Base-by-base conservation (phyloP, 2,329 filamentous ascomycete genomes). In the Aspergillus fumigatus region DNA sequence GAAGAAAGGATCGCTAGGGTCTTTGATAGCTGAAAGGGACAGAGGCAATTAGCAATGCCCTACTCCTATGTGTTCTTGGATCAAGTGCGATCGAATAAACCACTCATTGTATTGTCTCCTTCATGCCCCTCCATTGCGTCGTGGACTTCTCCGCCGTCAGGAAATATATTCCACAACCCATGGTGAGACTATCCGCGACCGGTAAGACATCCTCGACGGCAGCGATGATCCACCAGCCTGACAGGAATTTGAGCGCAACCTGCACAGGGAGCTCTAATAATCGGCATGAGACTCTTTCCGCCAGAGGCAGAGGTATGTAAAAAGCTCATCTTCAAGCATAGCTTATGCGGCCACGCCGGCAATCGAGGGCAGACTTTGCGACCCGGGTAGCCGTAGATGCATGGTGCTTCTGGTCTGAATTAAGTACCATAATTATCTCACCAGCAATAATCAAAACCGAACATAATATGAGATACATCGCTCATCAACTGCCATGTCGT, bases 271-370 rank as follows among this genome's bases (percentile, higher is more conserved):
- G n/a, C 48, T 52, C 49, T 50, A 19, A 47, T 60, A 58, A 23
- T 62, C 54, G 5, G 55, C 19, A 47, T 54, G 54, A 35, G 51
- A 53, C 4, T 57, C 43, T 25, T 48, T 43, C 10, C 60, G 55
- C 26, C 35, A 27, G 35, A 53, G 58, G 29, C 58, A 62, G 25
- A 61, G 50, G 14, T 54, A 52, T 29, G 45, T 48, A 40, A 57
- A 59, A 4, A 59, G 55, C 40, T 62, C 58, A 27, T 60, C 60
- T 11, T 62, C 48, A 2, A 59, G 40, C 54, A 62, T 62, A 45
- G 59, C 55, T 48, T 55, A 51, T 21, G 56, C 59, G 17, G 54
- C 52, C 3, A 65, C 48, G 48, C 59, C 54, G n/a, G 58, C 60
- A 23, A 60, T 49, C 32, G 10, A n/a, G 32, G 55, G 55, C 14